Base-by-base conservation (phyloP, 768 basidiomycete species). In the Leucocoprinus sp. region DNA sequence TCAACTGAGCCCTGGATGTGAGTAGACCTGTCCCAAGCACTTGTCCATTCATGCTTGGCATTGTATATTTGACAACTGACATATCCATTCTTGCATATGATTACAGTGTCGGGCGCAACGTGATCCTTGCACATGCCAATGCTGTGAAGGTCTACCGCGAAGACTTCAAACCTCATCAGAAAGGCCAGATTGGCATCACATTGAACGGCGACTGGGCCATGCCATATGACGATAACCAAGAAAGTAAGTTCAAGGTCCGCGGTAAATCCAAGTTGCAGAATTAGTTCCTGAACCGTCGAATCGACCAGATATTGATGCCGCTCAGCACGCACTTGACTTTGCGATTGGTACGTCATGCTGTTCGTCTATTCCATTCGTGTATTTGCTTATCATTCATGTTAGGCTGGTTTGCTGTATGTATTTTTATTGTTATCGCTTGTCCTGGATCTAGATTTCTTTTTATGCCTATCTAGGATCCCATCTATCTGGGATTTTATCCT, bases 161-260 rank as follows among this genome's bases (percentile, higher is more conserved):
- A 22, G 61, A 80, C 41, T 88, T 77, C 70, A 79, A 84, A 62
- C 52, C 69, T 3, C 60, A 50, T 1, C 83, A 86, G 58, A 66
- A 72, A 8, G 87, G 84, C 18, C 64, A 71, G 52, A 83, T 88
- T 53, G 84, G 84, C n/a, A 85, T 89, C 56, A 87, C 85, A 0
- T 67, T 87, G 36, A 86, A 86, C 53, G 80, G 83, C 8, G 81
- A 84, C 58, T 85, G 80, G 81, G 68, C 75, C 24, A 76, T 82
- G 59, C 84, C 86, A 6, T 87, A 78, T 50, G 81, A 85, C 52
- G 72, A 83, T 51, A 69, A 60, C 31, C 77, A 74, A 8, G 77
- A 80, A 55, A 86, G 85, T 86, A 56, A 53, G 80, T 65, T 5
- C 11, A 4, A 11, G 14, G 31, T 17, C 28, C 37, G 33, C 42